Evolutionary conservation across 139 green algal species (phyloP), one percentile per base, ranked within the genome.

Genomic region (Nannochloris sp.): DNA sequence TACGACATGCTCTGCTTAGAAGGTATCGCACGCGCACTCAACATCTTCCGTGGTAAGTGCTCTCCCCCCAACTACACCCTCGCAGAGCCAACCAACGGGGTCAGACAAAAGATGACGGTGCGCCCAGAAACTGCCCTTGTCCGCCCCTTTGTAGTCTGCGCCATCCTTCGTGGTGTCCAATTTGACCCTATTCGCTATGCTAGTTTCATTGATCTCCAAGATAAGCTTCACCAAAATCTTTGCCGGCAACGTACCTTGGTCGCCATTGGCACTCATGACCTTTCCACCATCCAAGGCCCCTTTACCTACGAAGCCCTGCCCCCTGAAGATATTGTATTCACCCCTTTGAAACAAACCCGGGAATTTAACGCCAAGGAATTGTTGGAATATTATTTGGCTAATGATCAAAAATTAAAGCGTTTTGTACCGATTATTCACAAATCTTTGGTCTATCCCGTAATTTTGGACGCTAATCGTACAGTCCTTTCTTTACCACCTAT

Each of bases 1-100:
- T 99, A 99, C 72, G 94, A 99, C 79, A 96, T 99, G 85, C 83
- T 99, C 44, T 99, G 95, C 80, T 64, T 98, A 42, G 94, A 99
- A 70, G 94, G 94, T 60, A 96, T 99, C 51, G 76, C 90, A 0
- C 83, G 92, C 33, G 90, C 94, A 0, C 84, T 99, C 36, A 97
- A 96, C 78, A 88, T 99, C 42, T 99, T 99, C 82, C 81, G 73
- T 10, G 76, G 82, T n/a, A 71, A 68, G 13, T n/a, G 81, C 14
- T 8, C 68, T 31, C 37, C 72, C 14, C 86, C 88, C 2, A 38
- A 70, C 10, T 99, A 95, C 82, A 73, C 15, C 0, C 38, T 98
- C 14, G 81, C 85, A 4, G 68, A 95, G 72, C 86, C 89, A 78
- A 58, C 68, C 42, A 84, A 82, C 83, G 39, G 9, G 59, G 35